Base-by-base conservation (phyloP, 306 rosid species). In the Inga laurina region DNA sequence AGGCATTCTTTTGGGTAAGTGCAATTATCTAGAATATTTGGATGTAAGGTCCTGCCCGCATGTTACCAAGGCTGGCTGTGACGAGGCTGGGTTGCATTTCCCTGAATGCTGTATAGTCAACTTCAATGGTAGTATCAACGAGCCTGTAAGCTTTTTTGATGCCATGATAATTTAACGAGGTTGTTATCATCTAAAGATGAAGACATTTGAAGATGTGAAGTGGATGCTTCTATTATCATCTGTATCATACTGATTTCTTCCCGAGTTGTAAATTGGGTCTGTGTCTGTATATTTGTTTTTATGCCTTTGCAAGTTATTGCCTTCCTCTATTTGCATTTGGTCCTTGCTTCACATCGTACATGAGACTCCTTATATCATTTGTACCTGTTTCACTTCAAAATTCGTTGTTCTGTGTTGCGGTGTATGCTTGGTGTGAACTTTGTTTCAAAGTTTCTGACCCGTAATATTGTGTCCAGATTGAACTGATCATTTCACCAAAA, bases 21-120 rank as follows among this genome's bases (percentile, higher is more conserved):
- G 98, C 84, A 70, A 27, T 68, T 81, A 79, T 79, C 87, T 94
- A 62, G 88, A 94, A 71, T 96, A 93, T 84, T 86, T 96, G 79
- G 98, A 96, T 82, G 97, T 96, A 82, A 92, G 97, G 83, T 89
- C 97, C 30, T 94, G 99, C 86, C 97, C 97, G 0, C 89, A 84
- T 54, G 87, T 94, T 74, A 96, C 99, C 10, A 87, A 87, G 92
- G 96, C 88, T 7, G 90, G 85, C 77, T 91, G 91, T 10, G 96
- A 91, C 19, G 97, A 84, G 92, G 94, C 90, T 66, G 98, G 94
- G 74, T 78, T 94, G 84, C 90, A 72, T 83, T 92, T 96, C 85
- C 93, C 98, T 22, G 89, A 83, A 69, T 46, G 72, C 67, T 96
- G 97, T 73, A 90, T 87, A 87, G 94, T 94, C 77, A 94, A 96